Evolutionary conservation across 2,329 filamentous ascomycete genomes (phyloP).

Genomic region (Bimuria novae-zelandiae): DNA sequence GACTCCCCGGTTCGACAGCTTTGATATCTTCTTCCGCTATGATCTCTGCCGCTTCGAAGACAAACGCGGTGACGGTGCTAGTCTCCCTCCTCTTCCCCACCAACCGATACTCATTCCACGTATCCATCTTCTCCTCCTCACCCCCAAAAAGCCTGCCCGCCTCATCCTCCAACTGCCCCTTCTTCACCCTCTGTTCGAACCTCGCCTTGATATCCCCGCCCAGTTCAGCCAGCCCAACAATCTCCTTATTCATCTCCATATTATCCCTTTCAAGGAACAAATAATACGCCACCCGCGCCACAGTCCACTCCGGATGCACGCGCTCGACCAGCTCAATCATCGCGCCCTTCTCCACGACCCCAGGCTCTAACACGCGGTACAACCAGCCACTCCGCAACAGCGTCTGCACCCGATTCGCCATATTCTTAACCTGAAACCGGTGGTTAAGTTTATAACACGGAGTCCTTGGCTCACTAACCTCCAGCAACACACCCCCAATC

Average conservation of each 20-base stretch:
- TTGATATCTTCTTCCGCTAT: slow-evolving; percentile 38
- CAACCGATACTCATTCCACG: slow-evolving; percentile 49
- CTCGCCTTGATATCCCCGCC: slow-evolving; percentile 55
- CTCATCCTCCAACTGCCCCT: slow-evolving; percentile 44
- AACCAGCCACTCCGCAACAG: slow-evolving; percentile 68
- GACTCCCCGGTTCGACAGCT: slow-evolving; percentile 53
- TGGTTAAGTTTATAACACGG: slow-evolving; percentile 74
- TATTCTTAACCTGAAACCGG: slow-evolving; percentile 66
- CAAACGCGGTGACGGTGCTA: slow-evolving; percentile 55
- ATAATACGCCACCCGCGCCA: slow-evolving; percentile 67
- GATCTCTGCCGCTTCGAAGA: slow-evolving; percentile 54
- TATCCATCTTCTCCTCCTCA: slow-evolving; percentile 34
- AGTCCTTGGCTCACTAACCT: slow-evolving; percentile 65
- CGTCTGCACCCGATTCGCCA: slow-evolving; percentile 62
- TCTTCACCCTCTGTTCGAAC: slow-evolving; percentile 59
- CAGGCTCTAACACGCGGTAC: slow-evolving; percentile 64
- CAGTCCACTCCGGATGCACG: slow-evolving; percentile 63
- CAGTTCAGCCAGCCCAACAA: slow-evolving; percentile 52
- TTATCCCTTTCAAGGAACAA: slow-evolving; percentile 61
- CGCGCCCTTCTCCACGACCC: slow-evolving; percentile 61
- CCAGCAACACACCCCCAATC: slow-evolving; percentile 46
- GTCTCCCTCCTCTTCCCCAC: slow-evolving; percentile 59
- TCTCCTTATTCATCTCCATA: slow-evolving; percentile 51
- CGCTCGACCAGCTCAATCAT: slow-evolving; percentile 61
- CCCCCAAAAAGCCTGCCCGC: slow-evolving; percentile 32